Percentiles rank a stretch among this genome's conserved stretches.
Evolutionary conservation across 1,139 yeast genomes (phyloP).

Genomic region (Wickerhamiella infanticola): DNA sequence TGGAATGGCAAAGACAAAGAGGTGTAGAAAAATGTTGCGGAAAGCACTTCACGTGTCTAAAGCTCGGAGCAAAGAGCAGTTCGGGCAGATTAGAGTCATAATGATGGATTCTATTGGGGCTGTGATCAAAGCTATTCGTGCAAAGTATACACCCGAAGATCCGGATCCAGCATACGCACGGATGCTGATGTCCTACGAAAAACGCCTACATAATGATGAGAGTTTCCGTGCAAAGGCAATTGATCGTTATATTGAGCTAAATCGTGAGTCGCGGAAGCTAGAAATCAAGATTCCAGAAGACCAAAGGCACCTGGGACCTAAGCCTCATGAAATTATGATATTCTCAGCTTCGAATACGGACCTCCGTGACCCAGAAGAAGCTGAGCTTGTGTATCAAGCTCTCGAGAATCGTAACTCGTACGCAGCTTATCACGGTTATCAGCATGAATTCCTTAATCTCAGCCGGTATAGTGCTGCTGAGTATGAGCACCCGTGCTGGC

Average conservation of each 20-base stretch:
- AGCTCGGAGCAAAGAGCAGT: no score
- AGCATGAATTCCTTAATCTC: slow-evolving; percentile 4
- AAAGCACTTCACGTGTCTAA: no score
- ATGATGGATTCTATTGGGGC: no score
- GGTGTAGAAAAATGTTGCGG: no score
- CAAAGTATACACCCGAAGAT: no score
- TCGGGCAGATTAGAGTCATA: no score
- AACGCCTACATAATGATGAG: no score
- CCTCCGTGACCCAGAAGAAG: background rate
- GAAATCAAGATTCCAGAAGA: background rate
- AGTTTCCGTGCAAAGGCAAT: background rate
- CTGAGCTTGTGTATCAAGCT: background rate
- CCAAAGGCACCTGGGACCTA: background rate
- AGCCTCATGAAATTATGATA: background rate
- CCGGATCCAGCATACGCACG: no score
- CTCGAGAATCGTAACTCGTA: slow-evolving; percentile 4
- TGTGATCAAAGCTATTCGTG: no score
- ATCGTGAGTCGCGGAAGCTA: background rate
- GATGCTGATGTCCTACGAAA: no score
- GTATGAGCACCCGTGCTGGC: slow-evolving; percentile 18
- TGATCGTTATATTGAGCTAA: background rate
- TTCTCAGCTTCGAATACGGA: background rate
- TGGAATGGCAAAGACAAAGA: no score
- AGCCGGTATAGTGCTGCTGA: slow-evolving; percentile 6
- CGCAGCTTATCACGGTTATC: slow-evolving; percentile 4